phyloP scores from a whole-genome alignment of 441 rosid genomes.

The Omphalea diandra region DNA sequence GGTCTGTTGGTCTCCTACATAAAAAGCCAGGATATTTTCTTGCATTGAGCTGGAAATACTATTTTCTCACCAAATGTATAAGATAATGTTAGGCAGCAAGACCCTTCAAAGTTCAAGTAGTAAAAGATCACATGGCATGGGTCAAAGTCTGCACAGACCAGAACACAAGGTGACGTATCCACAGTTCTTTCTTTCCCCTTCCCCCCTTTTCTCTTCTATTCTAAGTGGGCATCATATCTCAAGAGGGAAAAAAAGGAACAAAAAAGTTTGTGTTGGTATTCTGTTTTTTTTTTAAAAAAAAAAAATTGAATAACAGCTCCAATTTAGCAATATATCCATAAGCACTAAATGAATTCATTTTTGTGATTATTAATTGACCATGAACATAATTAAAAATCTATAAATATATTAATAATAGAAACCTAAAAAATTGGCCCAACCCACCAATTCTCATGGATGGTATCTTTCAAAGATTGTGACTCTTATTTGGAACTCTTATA shows the following conservation, averaged over 20 bases:
- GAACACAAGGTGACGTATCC: neutral
- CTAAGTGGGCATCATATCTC: neutral
- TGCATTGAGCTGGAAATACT: conserved; percentile 2
- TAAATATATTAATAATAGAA: neutral
- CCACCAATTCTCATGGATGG: conserved; percentile 21
- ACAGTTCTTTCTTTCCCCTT: neutral
- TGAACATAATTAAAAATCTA: neutral
- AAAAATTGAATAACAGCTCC: too few species aligned
- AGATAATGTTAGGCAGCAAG: conserved; percentile 12
- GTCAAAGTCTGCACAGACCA: neutral
- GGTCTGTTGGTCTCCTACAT: conserved; percentile 1
- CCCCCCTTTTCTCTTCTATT: too few species aligned
- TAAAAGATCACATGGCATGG: conserved; percentile 15
- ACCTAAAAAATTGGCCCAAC: neutral
- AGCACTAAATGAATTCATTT: neutral
- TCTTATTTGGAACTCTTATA: neutral
- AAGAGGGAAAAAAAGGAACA: too few species aligned
- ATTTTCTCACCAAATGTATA: neutral
- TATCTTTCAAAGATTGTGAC: conserved; percentile 14
- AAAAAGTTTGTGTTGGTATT: neutral
- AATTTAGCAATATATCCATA: neutral
- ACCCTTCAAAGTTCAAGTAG: neutral
- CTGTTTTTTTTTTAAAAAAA: conserved; percentile 2
- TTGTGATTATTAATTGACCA: conserved; percentile 5
- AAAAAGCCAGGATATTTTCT: neutral